These are phyloP conservation scores for Acidiella bohemica DNA, from an alignment of 495 filamentous ascomycete species.

Conservation along the genomic window DNA sequence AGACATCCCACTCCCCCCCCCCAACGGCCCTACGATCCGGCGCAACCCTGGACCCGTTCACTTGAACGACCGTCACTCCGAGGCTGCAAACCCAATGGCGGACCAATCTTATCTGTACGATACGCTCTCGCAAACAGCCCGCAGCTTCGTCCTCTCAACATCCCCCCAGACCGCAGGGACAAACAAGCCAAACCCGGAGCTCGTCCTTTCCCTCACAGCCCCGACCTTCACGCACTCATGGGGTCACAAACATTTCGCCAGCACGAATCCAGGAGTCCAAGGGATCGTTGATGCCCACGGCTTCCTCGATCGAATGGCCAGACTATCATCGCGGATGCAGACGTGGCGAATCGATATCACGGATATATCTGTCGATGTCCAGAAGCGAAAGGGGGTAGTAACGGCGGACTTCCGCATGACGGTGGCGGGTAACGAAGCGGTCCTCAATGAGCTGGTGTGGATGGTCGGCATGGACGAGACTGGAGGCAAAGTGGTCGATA, in stretches of 20 bases:
- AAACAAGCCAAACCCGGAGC: slow-evolving; percentile 9
- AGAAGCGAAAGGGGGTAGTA: slow-evolving; percentile 8
- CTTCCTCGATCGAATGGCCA: slow-evolving; percentile 12
- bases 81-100: too few relatives aligned
- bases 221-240: slow-evolving; percentile 7
- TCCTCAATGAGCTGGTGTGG: slow-evolving; percentile 21
- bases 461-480: slow-evolving; percentile 21
- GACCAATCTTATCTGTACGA: too few relatives aligned
- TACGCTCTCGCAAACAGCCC: slow-evolving; percentile 9
- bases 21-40: too few relatives aligned
- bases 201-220: background rate
- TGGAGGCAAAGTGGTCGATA: slow-evolving; percentile 24
- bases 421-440: slow-evolving; percentile 1
- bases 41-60: too few relatives aligned
- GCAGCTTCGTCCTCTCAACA: slow-evolving; percentile 2
- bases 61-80: too few relatives aligned
- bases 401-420: slow-evolving; percentile 19
- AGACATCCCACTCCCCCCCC: too few relatives aligned
- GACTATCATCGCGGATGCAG: slow-evolving; percentile 10
- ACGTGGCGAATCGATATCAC: slow-evolving; percentile 11
- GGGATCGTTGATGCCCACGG: slow-evolving; percentile 1
- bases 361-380: slow-evolving; percentile 17
- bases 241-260: slow-evolving; percentile 19
- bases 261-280: slow-evolving; percentile 5
- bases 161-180: slow-evolving; percentile 7